These are phyloP conservation scores for Mycena filopes DNA, from an alignment of 768 basidiomycete species.

Conservation along the genomic window DNA sequence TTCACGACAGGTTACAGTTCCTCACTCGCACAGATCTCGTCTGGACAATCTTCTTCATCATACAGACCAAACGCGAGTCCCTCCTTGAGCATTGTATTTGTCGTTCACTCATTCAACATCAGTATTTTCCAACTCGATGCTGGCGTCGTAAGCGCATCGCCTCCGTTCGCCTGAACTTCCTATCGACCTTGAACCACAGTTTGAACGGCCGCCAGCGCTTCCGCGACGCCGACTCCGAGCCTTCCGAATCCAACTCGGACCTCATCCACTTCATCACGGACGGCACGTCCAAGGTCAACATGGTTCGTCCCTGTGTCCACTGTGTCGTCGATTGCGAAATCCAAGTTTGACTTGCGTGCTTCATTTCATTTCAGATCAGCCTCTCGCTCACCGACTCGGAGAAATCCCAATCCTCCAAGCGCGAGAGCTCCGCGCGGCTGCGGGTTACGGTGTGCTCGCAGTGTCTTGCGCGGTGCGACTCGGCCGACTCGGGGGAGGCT, in stretches of 20 bases:
- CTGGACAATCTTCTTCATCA: slow-evolving; percentile 4
- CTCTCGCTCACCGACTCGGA: background rate
- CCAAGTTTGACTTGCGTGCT: background rate
- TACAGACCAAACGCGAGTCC: slow-evolving; percentile 3
- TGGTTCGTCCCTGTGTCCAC: too few species aligned
- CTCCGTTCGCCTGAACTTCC: too few species aligned
- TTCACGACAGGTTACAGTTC: background rate
- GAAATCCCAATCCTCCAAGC: background rate
- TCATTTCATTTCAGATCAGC: background rate
- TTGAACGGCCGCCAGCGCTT: slow-evolving; percentile 3
- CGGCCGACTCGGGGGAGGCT: background rate
- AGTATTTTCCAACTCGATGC: slow-evolving; percentile 22
- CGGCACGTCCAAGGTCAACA: background rate
- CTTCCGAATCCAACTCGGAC: too few species aligned
- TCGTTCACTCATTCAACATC: background rate
- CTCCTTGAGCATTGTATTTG: too few species aligned
- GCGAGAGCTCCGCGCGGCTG: background rate
- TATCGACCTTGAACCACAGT: background rate
- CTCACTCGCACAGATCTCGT: slow-evolving; percentile 12
- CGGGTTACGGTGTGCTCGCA: background rate
- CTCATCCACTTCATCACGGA: background rate
- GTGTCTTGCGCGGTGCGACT: background rate
- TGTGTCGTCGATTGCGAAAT: too few species aligned
- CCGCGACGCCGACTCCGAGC: background rate
- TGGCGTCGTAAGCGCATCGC: slow-evolving; percentile 10